Evolutionary conservation across 225 moss, liverwort and hornwort species (phyloP).

Genomic region (Marchantia paleacea): DNA sequence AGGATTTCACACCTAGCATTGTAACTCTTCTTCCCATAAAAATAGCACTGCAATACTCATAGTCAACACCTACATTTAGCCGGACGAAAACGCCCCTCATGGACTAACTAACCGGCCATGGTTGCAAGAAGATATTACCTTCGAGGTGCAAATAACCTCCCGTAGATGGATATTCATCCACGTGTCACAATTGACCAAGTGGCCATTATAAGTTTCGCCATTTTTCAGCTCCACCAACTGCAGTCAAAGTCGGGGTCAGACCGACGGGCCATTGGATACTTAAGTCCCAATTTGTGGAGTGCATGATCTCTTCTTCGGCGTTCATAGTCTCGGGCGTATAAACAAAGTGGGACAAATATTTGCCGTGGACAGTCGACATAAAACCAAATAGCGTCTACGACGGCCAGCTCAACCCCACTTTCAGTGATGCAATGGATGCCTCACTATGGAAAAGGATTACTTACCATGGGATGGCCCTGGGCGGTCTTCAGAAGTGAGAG

Average conservation of each 20-base stretch:
- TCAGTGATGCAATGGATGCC: neutral
- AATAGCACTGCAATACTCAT: no score
- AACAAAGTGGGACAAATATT: neutral
- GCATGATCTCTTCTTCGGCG: neutral
- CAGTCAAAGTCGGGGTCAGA: slow-evolving; percentile 5
- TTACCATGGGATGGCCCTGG: slow-evolving; percentile 95
- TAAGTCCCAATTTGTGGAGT: neutral
- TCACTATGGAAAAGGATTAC: neutral
- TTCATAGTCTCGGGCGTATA: neutral
- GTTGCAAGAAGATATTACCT: slow-evolving; percentile 45
- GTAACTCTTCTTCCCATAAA: no score
- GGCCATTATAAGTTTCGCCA: slow-evolving; percentile 94
- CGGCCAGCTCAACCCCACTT: neutral
- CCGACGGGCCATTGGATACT: neutral
- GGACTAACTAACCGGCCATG: neutral
- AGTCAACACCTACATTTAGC: no score
- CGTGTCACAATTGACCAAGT: slow-evolving; percentile 88
- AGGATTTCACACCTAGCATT: no score
- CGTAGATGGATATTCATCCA: slow-evolving; percentile 99
- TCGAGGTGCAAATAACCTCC: slow-evolving; percentile 95
- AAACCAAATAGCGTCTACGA: neutral
- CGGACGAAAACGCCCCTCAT: neutral
- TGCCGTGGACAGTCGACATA: neutral
- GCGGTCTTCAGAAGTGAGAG: slow-evolving; percentile 92
- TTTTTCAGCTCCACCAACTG: slow-evolving; percentile 96